Conservation (phyloP, 2,329 filamentous ascomycete genomes). For the Monosporascus sp. region DNA sequence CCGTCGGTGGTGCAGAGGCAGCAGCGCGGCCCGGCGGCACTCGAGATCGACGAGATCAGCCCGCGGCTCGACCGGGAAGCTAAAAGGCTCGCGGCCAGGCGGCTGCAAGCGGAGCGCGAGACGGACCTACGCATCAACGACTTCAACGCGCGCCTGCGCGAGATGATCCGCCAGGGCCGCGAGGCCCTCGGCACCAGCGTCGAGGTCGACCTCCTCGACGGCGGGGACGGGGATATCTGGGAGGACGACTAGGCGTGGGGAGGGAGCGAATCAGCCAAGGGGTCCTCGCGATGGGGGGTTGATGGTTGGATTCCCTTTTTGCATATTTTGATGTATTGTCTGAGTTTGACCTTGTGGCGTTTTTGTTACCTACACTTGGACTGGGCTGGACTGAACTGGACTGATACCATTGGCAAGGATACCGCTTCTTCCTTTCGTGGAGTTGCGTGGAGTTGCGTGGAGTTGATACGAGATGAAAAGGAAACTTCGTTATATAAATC, state of each 20-base stretch:
- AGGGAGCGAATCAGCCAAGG: neutral
- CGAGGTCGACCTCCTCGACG: conserved; percentile 48
- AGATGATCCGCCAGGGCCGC: conserved; percentile 84
- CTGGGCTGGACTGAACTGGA: neutral
- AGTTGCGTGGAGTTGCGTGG: neutral
- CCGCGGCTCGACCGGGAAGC: conserved; percentile 60
- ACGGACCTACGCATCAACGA: conserved; percentile 73
- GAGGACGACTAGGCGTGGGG: conserved; percentile 29
- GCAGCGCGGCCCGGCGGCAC: neutral
- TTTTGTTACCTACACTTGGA: neutral
- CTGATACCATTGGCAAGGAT: neutral
- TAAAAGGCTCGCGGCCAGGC: conserved; percentile 65
- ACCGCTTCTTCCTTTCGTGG: neutral
- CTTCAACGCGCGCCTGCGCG: conserved; percentile 72
- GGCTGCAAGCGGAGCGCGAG: conserved; percentile 67
- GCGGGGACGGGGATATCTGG: conserved; percentile 26
- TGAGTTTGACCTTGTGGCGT: neutral
- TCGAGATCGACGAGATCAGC: conserved; percentile 31
- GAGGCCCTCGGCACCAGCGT: conserved; percentile 75
- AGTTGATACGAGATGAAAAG: neutral
- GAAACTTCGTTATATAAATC: neutral
- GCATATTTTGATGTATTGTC: neutral
- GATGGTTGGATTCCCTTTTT: neutral
- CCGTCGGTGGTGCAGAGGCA: conserved; percentile 5
- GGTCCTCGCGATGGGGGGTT: neutral